Evolutionary conservation across 2,329 filamentous ascomycete genomes (phyloP), one percentile per base, ranked within the genome.

Genomic region (Hypoxylon sp.): DNA sequence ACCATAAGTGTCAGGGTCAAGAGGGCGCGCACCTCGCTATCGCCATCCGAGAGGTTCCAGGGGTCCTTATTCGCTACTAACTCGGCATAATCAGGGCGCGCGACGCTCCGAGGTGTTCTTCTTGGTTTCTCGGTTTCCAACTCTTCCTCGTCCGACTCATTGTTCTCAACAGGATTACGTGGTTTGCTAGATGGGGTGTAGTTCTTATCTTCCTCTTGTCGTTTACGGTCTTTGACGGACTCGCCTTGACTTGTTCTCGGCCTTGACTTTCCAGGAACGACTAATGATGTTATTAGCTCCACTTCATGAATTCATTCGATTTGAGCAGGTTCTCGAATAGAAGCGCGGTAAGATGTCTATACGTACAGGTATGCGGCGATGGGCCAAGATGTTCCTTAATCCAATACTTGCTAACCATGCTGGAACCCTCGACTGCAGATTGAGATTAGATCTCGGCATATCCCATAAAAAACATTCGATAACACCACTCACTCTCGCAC

Each of bases 381-480:
- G 52, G 23, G 23, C 73, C 71, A n/a, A 74, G 64, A 59, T 76
- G 74, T 51, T 74, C 73, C 48, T 59, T 70, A 19, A 74, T 68
- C 74, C 74, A 75, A 53, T 74, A 74, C 54, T 73, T 75, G 47
- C 71, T 73, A 5, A 69, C 73, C 70, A 74, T 55, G n/a, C 67
- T 71, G 2, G 56, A 63, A 29, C 73, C 73, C 46, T 71, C 70
- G 43, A 76, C 74, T 76, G 46, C n/a, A 23, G 12, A 46, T 21
- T 27, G 23, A 58, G 27, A 67, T 69, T 56, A 50, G 62, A 21
- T 14, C 2, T 1, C 9, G 14, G 14, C 12, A 56, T 11, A 30
- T 29, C 27, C 11, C 1, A 45, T 23, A 19, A 16, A 14, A 34
- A 39, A n/a, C 1, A 16, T 9, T 14, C 11, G 14, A 25, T 39